Evolutionary conservation across 306 rosid genomes (phyloP).

Genomic region (Pyrus communis): DNA sequence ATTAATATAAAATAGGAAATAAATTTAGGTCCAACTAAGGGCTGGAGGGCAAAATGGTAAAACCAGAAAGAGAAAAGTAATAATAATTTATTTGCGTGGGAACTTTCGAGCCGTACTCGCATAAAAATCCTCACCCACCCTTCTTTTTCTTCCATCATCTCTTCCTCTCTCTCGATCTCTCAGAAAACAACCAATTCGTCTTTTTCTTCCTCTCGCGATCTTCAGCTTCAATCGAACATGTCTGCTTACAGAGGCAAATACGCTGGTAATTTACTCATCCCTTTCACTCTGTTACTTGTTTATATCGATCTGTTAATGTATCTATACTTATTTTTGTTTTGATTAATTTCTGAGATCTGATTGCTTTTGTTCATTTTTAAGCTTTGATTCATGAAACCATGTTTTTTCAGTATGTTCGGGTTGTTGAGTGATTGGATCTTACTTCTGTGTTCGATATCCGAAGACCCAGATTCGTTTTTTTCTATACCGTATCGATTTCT

Average conservation of each 20-base stretch:
- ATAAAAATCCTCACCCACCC: not conserved
- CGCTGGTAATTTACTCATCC: constrained; percentile 9
- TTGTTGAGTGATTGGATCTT: not conserved
- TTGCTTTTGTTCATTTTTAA: not conserved
- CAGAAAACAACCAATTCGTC: not conserved
- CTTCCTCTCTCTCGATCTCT: not conserved
- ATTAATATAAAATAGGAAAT: not conserved
- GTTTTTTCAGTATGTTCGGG: not conserved
- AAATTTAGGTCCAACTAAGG: not conserved
- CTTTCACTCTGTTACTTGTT: not conserved
- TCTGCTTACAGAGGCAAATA: constrained; percentile 24
- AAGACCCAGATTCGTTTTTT: not conserved
- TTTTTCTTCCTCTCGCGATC: not conserved
- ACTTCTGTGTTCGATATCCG: not conserved
- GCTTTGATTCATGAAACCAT: not conserved
- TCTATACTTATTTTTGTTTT: not conserved
- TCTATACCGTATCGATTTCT: not conserved
- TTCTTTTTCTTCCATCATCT: not conserved
- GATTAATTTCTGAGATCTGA: not conserved
- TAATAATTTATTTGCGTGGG: not conserved
- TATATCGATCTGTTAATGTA: not conserved
- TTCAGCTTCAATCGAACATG: constrained; percentile 4
- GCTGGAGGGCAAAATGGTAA: constrained; percentile 1
- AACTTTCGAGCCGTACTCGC: not conserved
- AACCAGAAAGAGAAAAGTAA: not conserved